Percentiles rank a stretch among this genome's conserved stretches.
phyloP scores from a whole-genome alignment of 352 stramenopile genomes.

The Phytophthora tubulina region DNA sequence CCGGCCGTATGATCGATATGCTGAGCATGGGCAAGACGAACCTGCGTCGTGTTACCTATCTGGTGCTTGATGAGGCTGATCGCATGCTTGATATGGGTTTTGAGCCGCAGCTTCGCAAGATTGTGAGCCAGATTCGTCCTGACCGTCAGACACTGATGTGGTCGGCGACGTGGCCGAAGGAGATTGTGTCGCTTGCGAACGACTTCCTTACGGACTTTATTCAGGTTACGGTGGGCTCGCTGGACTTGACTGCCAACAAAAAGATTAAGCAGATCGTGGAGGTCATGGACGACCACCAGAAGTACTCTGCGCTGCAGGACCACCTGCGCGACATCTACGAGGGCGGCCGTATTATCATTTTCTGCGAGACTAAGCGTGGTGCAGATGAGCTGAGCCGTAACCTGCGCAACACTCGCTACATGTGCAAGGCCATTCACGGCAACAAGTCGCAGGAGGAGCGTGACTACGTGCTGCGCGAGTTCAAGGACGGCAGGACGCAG shows the following conservation, averaged over 20 bases:
- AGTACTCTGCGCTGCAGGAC: constrained; percentile 92
- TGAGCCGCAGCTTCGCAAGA: constrained; percentile 95
- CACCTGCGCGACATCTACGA: constrained; percentile 90
- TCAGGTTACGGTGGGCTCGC: constrained; percentile 95
- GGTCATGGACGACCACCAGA: constrained; percentile 96
- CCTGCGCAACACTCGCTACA: constrained; percentile 94
- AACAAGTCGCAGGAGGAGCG: constrained; percentile 99
- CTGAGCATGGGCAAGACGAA: constrained; percentile 97
- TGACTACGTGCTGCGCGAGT: constrained; percentile 97
- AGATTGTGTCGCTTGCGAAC: constrained; percentile 96
- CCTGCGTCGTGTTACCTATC: constrained; percentile 97
- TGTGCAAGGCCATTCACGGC: constrained; percentile 98
- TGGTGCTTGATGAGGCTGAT: constrained; percentile 99
- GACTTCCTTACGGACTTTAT: constrained; percentile 99
- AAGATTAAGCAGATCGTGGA: constrained; percentile 98
- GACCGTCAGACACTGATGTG: constrained; percentile 99
- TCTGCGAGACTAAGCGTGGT: constrained; percentile 99
- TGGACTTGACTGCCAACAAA: constrained; percentile 98
- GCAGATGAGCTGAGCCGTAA: constrained; percentile 97
- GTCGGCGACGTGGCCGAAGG: constrained; percentile 98
- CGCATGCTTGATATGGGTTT: constrained; percentile 97
- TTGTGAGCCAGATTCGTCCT: constrained; percentile 97
- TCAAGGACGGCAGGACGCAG: constrained; percentile 95
- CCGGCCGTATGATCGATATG: constrained; percentile 98
- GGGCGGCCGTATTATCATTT: constrained; percentile 97